Evolutionary conservation across 2,329 filamentous ascomycete species (phyloP).

Genomic region (Ceratocystis alfenasii): DNA sequence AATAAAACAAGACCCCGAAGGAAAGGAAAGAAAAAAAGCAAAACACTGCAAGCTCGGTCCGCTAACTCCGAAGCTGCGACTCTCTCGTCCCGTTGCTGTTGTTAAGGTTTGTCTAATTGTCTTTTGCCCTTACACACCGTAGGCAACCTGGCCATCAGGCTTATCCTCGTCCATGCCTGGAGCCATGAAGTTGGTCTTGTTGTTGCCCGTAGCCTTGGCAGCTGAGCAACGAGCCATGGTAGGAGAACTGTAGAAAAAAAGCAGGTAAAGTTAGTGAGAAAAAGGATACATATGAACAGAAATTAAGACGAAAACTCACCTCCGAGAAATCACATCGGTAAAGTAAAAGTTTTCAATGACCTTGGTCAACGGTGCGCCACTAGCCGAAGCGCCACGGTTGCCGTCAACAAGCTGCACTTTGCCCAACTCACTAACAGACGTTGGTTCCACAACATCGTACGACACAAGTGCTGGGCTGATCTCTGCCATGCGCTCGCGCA

Average conservation of each 20-base stretch:
- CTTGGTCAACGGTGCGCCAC: constrained; percentile 63
- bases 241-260: constrained; percentile 60
- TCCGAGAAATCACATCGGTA: constrained; percentile 92
- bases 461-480: constrained; percentile 80
- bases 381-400: constrained; percentile 76
- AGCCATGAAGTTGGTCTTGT: constrained; percentile 68
- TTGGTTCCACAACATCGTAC: constrained; percentile 84
- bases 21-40: constrained; percentile 6
- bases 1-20: constrained; percentile 1
- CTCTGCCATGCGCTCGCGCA: constrained; percentile 88
- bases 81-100: constrained; percentile 6
- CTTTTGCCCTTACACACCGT: constrained; percentile 37
- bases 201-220: constrained; percentile 71
- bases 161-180: constrained; percentile 53
- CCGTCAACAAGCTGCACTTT: constrained; percentile 93
- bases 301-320: constrained; percentile 44
- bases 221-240: constrained; percentile 98
- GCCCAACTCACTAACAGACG: constrained; percentile 60
- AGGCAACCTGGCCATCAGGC: constrained; percentile 49
- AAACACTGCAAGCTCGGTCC: constrained; percentile 11
- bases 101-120: background rate
- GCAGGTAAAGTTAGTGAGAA: background rate
- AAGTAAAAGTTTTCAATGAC: constrained; percentile 96
- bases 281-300: background rate
- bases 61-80: constrained; percentile 2